These are phyloP conservation scores for Colletotrichum scovillei DNA, from an alignment of 2,329 filamentous ascomycete species.

Conservation along the genomic window DNA sequence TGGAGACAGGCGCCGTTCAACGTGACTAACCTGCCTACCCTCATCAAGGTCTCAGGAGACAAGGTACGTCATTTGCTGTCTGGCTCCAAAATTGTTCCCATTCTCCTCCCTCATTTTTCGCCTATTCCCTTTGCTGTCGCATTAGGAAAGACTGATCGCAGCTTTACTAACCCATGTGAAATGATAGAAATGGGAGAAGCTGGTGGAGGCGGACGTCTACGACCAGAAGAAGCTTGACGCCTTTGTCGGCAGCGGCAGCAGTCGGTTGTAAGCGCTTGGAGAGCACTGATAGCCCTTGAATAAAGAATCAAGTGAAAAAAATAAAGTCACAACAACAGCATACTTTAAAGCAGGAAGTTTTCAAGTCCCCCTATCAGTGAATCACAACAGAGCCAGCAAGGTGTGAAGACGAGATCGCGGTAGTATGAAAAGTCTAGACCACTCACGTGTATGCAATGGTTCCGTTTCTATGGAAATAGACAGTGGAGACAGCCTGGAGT, in stretches of 20 bases:
- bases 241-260: constrained; percentile 15
- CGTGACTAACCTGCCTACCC: constrained; percentile 30
- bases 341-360: not conserved
- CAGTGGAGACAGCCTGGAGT: not conserved
- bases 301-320: not conserved
- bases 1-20: constrained; percentile 35
- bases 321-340: too few species aligned
- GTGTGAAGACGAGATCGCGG: not conserved
- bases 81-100: not conserved
- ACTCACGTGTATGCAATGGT: not conserved
- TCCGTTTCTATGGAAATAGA: not conserved
- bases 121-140: not conserved
- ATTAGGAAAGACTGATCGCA: not conserved
- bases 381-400: not conserved
- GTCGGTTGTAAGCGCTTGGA: not conserved
- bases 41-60: constrained; percentile 30
- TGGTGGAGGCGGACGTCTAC: constrained; percentile 33
- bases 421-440: not conserved
- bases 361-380: not conserved
- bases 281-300: not conserved
- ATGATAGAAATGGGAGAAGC: constrained; percentile 28
- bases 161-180: not conserved
- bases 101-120: too few species aligned
- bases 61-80: constrained; percentile 6
- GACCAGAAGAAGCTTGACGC: constrained; percentile 31